Percentiles rank a stretch among this genome's conserved stretches.
Evolutionary conservation across 129 eudicot species (phyloP).

Genomic region (Helianthus annuus): DNA sequence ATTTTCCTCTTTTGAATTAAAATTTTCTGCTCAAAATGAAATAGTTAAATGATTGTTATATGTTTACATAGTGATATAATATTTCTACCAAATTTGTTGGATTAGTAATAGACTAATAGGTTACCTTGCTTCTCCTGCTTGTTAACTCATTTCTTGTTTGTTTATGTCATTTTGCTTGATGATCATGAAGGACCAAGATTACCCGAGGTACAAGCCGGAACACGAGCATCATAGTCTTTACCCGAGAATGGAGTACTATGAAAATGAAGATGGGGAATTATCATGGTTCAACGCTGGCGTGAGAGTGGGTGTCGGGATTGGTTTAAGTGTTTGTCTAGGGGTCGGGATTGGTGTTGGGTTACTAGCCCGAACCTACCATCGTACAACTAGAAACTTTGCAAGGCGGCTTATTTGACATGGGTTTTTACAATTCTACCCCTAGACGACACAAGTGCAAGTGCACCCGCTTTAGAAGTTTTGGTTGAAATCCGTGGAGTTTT

Average conservation of each 20-base stretch:
- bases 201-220: slow-evolving; percentile 41
- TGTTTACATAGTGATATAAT: too few species aligned
- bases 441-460: neutral
- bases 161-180: slow-evolving; percentile 7
- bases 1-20: too few species aligned
- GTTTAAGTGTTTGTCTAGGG: slow-evolving; percentile 74
- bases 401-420: slow-evolving; percentile 49
- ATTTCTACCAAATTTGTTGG: too few species aligned
- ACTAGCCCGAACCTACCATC: slow-evolving; percentile 76
- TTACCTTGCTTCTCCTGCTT: neutral
- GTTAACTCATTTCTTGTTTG: neutral
- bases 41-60: too few species aligned
- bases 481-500: slow-evolving; percentile 14
- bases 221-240: slow-evolving; percentile 51
- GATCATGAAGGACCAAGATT: slow-evolving; percentile 43
- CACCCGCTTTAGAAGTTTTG: slow-evolving; percentile 12
- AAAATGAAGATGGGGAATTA: slow-evolving; percentile 86
- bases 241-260: slow-evolving; percentile 53
- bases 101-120: neutral
- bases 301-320: slow-evolving; percentile 90
- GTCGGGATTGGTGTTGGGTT: slow-evolving; percentile 81
- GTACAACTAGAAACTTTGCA: slow-evolving; percentile 69
- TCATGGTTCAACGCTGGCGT: slow-evolving; percentile 93
- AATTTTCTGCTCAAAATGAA: too few species aligned
- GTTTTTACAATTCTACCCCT: slow-evolving; percentile 8